phyloP scores from a whole-genome alignment of 2,329 filamentous ascomycete species.

The Trichophyton verrucosum region DNA sequence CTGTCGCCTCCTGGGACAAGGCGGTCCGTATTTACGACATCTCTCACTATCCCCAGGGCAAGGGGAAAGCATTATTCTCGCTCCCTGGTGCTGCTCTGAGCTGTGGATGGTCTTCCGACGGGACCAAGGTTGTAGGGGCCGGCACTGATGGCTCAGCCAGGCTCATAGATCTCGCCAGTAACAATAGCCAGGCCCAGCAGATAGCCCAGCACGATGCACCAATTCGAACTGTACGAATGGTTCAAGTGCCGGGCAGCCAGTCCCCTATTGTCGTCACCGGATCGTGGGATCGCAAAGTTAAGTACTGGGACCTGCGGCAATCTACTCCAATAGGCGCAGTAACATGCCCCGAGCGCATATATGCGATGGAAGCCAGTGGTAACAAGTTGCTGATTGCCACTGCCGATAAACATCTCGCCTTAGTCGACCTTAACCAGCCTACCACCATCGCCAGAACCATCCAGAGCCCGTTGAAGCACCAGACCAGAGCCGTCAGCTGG shows the following conservation, averaged over 20 bases:
- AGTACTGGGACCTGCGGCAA: conserved; percentile 45
- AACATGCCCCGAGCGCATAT: conserved; percentile 45
- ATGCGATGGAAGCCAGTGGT: conserved; percentile 81
- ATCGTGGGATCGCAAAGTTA: conserved; percentile 47
- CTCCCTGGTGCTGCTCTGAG: conserved; percentile 74
- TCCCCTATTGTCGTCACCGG: conserved; percentile 76
- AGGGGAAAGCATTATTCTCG: conserved; percentile 73
- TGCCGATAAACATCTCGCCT: conserved; percentile 89
- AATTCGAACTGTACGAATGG: conserved; percentile 65
- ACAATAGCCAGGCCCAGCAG: conserved; percentile 47
- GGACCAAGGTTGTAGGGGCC: conserved; percentile 71
- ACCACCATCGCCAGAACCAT: conserved; percentile 89
- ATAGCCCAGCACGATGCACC: conserved; percentile 75
- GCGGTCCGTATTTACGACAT: conserved; percentile 96
- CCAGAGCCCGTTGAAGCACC: conserved; percentile 93
- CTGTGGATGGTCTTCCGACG: conserved; percentile 82
- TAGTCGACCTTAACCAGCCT: conserved; percentile 80
- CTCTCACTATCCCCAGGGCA: conserved; percentile 58
- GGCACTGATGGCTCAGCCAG: conserved; percentile 85
- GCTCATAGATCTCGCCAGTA: conserved; percentile 61
- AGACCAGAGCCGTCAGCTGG: conserved; percentile 88
- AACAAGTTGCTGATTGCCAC: conserved; percentile 83
- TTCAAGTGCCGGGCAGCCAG: conserved; percentile 44
- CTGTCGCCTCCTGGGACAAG: conserved; percentile 91
- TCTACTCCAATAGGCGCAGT: conserved; percentile 34